Conservation (phyloP, 2,329 filamentous ascomycete genomes). For the Clonostachys sp. region DNA sequence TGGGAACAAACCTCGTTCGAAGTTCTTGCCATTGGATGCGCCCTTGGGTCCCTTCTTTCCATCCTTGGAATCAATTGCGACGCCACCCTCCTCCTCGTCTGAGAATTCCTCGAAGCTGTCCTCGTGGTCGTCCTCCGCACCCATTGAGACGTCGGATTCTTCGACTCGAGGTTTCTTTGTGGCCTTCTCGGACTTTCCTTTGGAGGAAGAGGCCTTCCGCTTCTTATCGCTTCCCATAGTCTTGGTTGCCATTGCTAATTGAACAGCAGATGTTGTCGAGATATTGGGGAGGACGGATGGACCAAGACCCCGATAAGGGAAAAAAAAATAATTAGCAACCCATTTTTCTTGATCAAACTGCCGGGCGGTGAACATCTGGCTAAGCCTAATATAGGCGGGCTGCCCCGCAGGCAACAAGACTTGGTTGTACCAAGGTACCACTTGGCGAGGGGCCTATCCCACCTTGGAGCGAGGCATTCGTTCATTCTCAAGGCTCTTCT, state of each 20-base stretch:
- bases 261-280: background rate
- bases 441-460: background rate
- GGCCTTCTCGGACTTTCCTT: slow-evolving; percentile 34
- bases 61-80: slow-evolving; percentile 32
- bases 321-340: slow-evolving; percentile 1
- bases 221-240: slow-evolving; percentile 43
- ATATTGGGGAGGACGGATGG: background rate
- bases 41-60: slow-evolving; percentile 26
- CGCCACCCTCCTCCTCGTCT: slow-evolving; percentile 51
- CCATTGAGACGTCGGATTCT: slow-evolving; percentile 29
- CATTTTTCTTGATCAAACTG: slow-evolving; percentile 18
- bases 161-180: slow-evolving; percentile 18
- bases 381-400: slow-evolving; percentile 7
- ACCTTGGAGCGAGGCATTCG: background rate
- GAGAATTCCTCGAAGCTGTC: slow-evolving; percentile 39
- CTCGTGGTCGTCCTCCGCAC: slow-evolving; percentile 28
- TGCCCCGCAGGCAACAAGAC: background rate
- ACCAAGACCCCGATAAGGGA: background rate
- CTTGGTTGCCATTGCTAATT: slow-evolving; percentile 38
- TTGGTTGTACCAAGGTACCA: too few species aligned
- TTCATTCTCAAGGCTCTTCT: background rate
- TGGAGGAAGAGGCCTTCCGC: slow-evolving; percentile 47
- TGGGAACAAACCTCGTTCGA: slow-evolving; percentile 32
- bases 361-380: slow-evolving; percentile 24
- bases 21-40: slow-evolving; percentile 26